These are phyloP conservation scores for Physocladia obscura DNA, from an alignment of 192 early-diverging fungal species.

Conservation along the genomic window DNA sequence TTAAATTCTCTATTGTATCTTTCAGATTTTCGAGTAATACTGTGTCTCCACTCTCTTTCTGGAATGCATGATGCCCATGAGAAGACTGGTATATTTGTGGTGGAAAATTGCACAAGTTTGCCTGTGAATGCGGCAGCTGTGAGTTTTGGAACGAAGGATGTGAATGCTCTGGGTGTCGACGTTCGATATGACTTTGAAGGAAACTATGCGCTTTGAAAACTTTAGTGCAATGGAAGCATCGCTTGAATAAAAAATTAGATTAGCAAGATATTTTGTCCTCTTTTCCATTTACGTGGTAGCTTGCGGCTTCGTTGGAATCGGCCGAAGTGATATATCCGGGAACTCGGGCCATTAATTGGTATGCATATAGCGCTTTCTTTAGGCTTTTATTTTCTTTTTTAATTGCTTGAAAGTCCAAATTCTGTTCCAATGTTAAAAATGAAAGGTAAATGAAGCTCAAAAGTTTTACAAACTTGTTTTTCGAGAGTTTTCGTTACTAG, in stretches of 20 bases:
- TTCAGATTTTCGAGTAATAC: constrained; percentile 20
- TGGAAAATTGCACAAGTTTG: neutral
- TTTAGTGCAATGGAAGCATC: constrained; percentile 49
- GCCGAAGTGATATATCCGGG: constrained; percentile 22
- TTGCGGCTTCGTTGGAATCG: constrained; percentile 3
- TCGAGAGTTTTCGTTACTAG: constrained; percentile 12
- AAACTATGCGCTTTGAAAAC: constrained; percentile 37
- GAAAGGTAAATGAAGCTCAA: neutral
- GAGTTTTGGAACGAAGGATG: constrained; percentile 17
- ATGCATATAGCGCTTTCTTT: constrained; percentile 50
- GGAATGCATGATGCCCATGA: too few relatives aligned
- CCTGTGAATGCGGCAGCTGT: neutral
- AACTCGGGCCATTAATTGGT: constrained; percentile 54
- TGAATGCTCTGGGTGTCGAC: constrained; percentile 39
- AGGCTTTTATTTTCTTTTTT: constrained; percentile 49
- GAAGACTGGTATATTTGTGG: too few relatives aligned
- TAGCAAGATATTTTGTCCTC: too few relatives aligned
- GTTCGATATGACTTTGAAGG: constrained; percentile 43
- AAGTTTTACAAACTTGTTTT: constrained; percentile 37
- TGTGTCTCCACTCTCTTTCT: too few relatives aligned
- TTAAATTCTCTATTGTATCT: constrained; percentile 21
- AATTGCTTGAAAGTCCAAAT: constrained; percentile 23
- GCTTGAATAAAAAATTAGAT: constrained; percentile 3
- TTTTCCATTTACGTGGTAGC: constrained; percentile 28
- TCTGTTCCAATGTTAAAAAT: too few relatives aligned